Evolutionary conservation across 441 rosid species (phyloP).

Genomic region (Mallotus japonicus): DNA sequence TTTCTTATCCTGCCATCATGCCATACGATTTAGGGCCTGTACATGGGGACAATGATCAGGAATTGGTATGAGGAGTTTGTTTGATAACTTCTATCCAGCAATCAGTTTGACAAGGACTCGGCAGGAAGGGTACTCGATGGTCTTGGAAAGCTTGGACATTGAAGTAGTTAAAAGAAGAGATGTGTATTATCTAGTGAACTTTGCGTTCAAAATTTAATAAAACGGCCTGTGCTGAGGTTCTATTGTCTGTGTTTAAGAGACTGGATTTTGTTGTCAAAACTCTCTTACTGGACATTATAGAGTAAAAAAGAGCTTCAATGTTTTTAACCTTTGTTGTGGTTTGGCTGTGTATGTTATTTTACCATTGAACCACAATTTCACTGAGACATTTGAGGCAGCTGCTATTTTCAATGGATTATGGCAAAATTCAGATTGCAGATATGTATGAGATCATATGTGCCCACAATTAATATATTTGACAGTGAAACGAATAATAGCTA

Average conservation of each 20-base stretch:
- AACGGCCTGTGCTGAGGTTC: constrained; percentile 21
- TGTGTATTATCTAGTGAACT: constrained; percentile 19
- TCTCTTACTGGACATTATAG: constrained; percentile 25
- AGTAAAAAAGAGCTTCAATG: constrained; percentile 18
- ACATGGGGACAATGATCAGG: constrained; percentile 54
- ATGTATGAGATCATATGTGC: too few species aligned
- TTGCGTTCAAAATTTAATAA: constrained; percentile 31
- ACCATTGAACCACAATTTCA: constrained; percentile 2
- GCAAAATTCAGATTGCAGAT: neutral
- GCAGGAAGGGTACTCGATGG: constrained; percentile 1
- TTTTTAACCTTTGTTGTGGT: constrained; percentile 15
- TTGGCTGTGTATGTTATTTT: neutral
- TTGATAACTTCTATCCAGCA: constrained; percentile 19
- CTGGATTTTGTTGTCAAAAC: constrained; percentile 15
- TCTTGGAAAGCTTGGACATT: constrained; percentile 25
- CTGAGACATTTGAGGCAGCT: constrained; percentile 3
- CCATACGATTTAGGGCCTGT: constrained; percentile 43
- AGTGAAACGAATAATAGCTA: too few species aligned
- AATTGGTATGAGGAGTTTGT: constrained; percentile 10
- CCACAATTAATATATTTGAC: too few species aligned
- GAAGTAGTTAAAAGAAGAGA: constrained; percentile 9
- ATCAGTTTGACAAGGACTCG: constrained; percentile 22
- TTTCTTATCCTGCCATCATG: neutral
- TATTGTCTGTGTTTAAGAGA: constrained; percentile 20
- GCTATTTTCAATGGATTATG: neutral